Base-by-base conservation (phyloP, 2,329 filamentous ascomycete genomes). In the Monosporascus sp. region DNA sequence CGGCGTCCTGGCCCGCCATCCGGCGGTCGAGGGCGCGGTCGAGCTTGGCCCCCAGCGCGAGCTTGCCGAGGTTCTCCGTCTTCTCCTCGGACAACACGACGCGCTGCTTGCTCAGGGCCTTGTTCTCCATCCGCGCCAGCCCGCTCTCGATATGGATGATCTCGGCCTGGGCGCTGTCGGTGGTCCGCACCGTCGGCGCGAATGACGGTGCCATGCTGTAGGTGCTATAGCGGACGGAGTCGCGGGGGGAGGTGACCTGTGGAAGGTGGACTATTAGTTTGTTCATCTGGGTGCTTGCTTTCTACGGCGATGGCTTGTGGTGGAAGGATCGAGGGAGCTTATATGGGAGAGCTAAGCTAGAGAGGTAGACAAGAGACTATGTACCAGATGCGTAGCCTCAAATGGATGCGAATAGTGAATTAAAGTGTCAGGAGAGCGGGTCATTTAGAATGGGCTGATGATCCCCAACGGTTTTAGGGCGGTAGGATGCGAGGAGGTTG, bases 121-220 rank as follows among this genome's bases (percentile, higher is more conserved):
- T 91, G 78, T 96, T 94, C 72, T 95, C 90, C 75, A 97, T 88
- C 66, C 91, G 89, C 65, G 91, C 86, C 59, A 96, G 83, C 55
- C 88, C 87, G 56, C 86, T 83, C 64, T 89, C 87, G 71, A 94
- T 91, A 61, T 89, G 83, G 70, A 74, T 73, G 62, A 84, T 82
- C 69, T 84, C 81, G 61, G 78, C 77, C 48, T 77, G 74, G 48
- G 75, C 79, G 45, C 80, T 82, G 69, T 84, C 80, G 59, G 68
- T 77, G 27, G 77, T 80, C 59, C 69, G 72, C 54, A 80, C 70
- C 34, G 79, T 82, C 51, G 78, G 73, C 22, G 86, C 82, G 68
- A 94, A 66, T 19, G 80, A 83, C 17, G 80, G 80, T 7, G 80
- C 73, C 26, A 80, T 79, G 74, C 80, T 83, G 72, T 81, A 83